Conservation (phyloP, 805 yeast genomes). For the Cyberlindnera japonica region DNA sequence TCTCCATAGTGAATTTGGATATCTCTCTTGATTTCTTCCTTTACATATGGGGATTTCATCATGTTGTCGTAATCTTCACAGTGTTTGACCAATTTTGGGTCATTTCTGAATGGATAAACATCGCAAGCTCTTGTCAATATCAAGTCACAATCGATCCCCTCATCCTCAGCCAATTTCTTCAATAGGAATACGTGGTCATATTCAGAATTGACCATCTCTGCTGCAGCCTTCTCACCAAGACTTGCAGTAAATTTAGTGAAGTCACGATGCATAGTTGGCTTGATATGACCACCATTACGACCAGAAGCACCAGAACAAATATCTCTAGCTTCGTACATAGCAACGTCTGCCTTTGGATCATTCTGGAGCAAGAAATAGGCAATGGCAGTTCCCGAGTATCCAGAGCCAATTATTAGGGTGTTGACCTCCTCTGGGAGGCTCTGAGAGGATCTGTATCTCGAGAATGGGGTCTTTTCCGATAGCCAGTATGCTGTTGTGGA, state of each 20-base stretch:
- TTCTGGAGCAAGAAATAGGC: constrained; percentile 33
- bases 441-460: constrained; percentile 6
- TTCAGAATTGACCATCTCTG: constrained; percentile 35
- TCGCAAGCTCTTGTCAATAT: constrained; percentile 31
- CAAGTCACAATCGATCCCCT: constrained; percentile 36
- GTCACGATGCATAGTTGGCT: constrained; percentile 29
- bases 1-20: constrained; percentile 31
- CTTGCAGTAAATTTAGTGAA: constrained; percentile 3
- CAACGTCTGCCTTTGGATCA: constrained; percentile 21
- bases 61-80: constrained; percentile 11
- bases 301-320: constrained; percentile 42
- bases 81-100: constrained; percentile 11
- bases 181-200: constrained; percentile 31
- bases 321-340: constrained; percentile 39
- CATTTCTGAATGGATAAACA: constrained; percentile 26
- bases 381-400: constrained; percentile 40
- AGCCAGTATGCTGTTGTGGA: constrained; percentile 14
- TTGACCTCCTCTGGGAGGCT: constrained; percentile 35
- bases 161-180: constrained; percentile 30
- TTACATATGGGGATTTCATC: constrained; percentile 29
- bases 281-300: constrained; percentile 45
- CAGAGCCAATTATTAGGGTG: constrained; percentile 39
- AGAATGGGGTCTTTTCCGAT: constrained; percentile 9
- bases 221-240: constrained; percentile 24
- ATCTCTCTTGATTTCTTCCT: constrained; percentile 25